A percentile compares a stretch with the other conserved stretches of the same genome.
These are phyloP conservation scores for Monosporascus sp. DNA, from an alignment of 2,329 filamentous ascomycete genomes.

Conservation along the genomic window DNA sequence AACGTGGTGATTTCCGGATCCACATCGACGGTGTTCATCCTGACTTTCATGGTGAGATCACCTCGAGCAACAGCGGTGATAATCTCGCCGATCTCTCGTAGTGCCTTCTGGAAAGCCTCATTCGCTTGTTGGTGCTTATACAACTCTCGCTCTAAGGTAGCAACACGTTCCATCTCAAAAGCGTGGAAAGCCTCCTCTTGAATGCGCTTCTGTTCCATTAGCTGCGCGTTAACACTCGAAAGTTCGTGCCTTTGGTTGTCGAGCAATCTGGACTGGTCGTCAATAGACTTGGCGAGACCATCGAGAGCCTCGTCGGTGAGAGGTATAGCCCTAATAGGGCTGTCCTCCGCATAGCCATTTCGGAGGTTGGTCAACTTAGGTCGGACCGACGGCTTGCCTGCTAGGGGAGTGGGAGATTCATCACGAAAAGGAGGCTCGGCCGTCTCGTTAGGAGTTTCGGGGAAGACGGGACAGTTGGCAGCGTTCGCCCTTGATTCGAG, in stretches of 20 bases:
- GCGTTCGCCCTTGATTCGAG: constrained; percentile 73
- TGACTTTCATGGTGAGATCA: constrained; percentile 93
- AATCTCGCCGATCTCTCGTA: constrained; percentile 95
- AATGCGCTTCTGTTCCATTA: constrained; percentile 78
- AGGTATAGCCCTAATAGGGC: constrained; percentile 38
- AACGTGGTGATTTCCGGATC: constrained; percentile 97
- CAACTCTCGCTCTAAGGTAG: constrained; percentile 83
- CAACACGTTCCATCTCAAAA: constrained; percentile 82
- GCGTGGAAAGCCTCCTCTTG: constrained; percentile 77
- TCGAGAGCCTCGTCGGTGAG: constrained; percentile 79
- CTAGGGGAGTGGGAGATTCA: constrained; percentile 41
- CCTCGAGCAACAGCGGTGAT: constrained; percentile 93
- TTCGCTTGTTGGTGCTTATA: constrained; percentile 98
- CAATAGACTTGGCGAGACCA: constrained; percentile 82
- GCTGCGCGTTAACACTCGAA: constrained; percentile 76
- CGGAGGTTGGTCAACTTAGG: constrained; percentile 42
- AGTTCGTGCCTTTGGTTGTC: constrained; percentile 83
- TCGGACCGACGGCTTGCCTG: constrained; percentile 31
- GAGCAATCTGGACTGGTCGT: constrained; percentile 89
- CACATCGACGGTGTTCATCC: constrained; percentile 94
- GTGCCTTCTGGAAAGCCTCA: constrained; percentile 94
- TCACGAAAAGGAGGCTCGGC: constrained; percentile 59
- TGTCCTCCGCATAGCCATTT: constrained; percentile 28
- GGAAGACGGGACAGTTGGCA: constrained; percentile 54
- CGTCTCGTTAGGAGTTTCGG: constrained; percentile 77